Evolutionary conservation across 106 monocot genomes (phyloP).

Genomic region (Dendrobium huoshanense): DNA sequence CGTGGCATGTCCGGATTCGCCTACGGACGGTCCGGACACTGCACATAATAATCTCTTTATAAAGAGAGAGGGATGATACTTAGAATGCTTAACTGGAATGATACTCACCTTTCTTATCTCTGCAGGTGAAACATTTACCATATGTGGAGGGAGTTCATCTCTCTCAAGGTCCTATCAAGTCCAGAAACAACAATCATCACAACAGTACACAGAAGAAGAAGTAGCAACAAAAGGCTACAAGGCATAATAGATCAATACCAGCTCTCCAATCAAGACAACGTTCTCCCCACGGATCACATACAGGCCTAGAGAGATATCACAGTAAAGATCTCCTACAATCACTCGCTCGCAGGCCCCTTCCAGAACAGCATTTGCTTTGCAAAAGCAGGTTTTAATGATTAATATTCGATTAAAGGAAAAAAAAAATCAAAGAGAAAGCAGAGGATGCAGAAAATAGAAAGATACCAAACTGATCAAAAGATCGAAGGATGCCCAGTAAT

Average conservation of each 20-base stretch:
- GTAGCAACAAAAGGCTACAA: background rate
- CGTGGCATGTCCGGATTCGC: no score
- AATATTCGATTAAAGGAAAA: background rate
- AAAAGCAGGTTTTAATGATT: background rate
- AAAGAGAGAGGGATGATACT: background rate
- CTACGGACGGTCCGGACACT: no score
- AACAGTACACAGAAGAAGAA: background rate
- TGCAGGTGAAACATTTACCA: conserved; percentile 61
- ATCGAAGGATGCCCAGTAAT: conserved; percentile 90
- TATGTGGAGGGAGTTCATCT: conserved; percentile 82
- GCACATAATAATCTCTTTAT: no score
- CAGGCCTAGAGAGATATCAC: conserved; percentile 83
- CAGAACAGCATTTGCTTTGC: conserved; percentile 92
- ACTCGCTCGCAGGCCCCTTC: conserved; percentile 89
- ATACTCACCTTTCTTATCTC: conserved; percentile 73
- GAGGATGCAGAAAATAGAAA: background rate
- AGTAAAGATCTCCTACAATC: conserved; percentile 86
- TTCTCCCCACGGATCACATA: conserved; percentile 97
- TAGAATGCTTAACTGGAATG: background rate
- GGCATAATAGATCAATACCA: conserved; percentile 41
- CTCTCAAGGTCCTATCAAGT: conserved; percentile 65
- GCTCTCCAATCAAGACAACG: conserved; percentile 90
- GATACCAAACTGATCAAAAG: conserved; percentile 98
- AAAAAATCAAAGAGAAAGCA: background rate
- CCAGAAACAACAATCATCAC: conserved; percentile 1